Evolutionary conservation across 2,329 filamentous ascomycete genomes (phyloP).

Genomic region (Furcasterigmium furcatum): DNA sequence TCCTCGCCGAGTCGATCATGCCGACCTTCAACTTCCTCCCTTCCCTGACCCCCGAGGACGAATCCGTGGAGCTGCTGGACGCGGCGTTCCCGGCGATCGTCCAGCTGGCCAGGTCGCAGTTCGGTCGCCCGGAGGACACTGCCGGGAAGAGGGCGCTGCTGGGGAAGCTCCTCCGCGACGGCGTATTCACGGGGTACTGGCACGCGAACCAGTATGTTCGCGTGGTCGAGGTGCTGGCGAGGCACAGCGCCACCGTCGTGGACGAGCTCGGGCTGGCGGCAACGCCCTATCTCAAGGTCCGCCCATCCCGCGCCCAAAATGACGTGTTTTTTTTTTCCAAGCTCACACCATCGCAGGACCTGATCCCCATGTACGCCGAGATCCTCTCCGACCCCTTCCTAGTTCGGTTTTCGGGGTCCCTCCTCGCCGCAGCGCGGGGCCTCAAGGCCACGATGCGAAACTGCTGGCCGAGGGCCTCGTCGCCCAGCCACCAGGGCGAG

Average conservation of each 20-base stretch:
- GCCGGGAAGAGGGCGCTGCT: slow-evolving; percentile 38
- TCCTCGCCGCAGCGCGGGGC: slow-evolving; percentile 49
- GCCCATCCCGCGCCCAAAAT: slow-evolving; percentile 6
- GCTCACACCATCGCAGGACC: slow-evolving; percentile 45
- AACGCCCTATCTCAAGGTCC: slow-evolving; percentile 65
- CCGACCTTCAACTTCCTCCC: slow-evolving; percentile 77
- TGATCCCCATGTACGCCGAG: slow-evolving; percentile 64
- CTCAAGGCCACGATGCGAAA: slow-evolving; percentile 57
- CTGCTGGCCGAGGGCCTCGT: slow-evolving; percentile 65
- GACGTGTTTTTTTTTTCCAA: too few species aligned
- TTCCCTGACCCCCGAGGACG: slow-evolving; percentile 68
- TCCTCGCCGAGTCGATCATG: slow-evolving; percentile 67
- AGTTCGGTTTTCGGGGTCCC: slow-evolving; percentile 46
- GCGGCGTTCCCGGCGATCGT: slow-evolving; percentile 66
- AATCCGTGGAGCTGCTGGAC: slow-evolving; percentile 62
- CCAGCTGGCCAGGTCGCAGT: slow-evolving; percentile 44
- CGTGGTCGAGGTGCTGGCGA: slow-evolving; percentile 55
- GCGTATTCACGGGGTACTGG: slow-evolving; percentile 50
- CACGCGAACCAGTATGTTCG: slow-evolving; percentile 56
- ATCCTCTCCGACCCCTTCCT: slow-evolving; percentile 69
- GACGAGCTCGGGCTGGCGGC: slow-evolving; percentile 56
- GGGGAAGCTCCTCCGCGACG: slow-evolving; percentile 52
- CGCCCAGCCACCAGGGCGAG: slow-evolving; percentile 54
- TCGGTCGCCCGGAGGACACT: slow-evolving; percentile 15
- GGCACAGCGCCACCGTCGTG: slow-evolving; percentile 46